These are phyloP conservation scores for Thalassia testudinum DNA, from an alignment of 116 monocot genomes.

Conservation along the genomic window DNA sequence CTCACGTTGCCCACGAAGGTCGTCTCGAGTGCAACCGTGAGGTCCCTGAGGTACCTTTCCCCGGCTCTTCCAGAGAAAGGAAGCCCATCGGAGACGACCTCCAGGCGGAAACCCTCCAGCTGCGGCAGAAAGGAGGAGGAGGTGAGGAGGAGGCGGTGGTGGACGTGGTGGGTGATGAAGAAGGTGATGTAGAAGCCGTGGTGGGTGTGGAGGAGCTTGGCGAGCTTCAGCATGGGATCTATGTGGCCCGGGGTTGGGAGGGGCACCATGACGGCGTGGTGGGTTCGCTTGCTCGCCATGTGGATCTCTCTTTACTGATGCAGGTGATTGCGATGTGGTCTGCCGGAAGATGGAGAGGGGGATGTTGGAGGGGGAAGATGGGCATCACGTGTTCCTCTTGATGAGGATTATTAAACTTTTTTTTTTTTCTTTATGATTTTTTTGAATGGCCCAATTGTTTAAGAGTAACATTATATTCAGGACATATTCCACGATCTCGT, in stretches of 20 bases:
- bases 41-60: not conserved
- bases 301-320: no score
- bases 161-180: slow-evolving; percentile 5
- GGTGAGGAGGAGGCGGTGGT: not conserved
- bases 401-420: no score
- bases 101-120: not conserved
- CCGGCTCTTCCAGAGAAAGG: not conserved
- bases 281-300: not conserved
- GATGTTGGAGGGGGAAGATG: no score
- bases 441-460: no score
- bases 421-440: no score
- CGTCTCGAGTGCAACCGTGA: not conserved
- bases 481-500: no score
- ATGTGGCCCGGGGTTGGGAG: slow-evolving; percentile 19
- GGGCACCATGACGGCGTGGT: slow-evolving; percentile 16
- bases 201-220: slow-evolving; percentile 17
- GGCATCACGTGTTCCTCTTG: no score
- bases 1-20: not conserved
- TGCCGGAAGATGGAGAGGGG: no score
- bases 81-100: not conserved
- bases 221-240: slow-evolving; percentile 20
- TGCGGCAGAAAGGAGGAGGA: not conserved
- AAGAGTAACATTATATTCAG: no score
- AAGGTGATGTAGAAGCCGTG: slow-evolving; percentile 20
- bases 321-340: no score